phyloP scores from a whole-genome alignment of 2,329 filamentous ascomycete genomes.

The Catunica adiposa region DNA sequence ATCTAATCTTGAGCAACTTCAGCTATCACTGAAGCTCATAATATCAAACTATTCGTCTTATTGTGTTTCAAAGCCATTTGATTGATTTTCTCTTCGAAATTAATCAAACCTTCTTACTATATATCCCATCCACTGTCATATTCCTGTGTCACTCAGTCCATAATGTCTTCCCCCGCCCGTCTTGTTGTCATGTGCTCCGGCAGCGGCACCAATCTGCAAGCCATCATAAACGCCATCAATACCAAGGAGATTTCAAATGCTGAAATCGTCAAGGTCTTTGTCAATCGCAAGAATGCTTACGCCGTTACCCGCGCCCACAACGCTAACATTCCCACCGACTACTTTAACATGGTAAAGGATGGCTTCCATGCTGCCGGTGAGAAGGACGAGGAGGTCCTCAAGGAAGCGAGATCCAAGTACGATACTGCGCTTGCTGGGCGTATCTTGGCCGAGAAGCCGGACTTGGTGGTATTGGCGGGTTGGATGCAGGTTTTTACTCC shows the following conservation, averaged over 20 bases:
- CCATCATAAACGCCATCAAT: slow-evolving; percentile 38
- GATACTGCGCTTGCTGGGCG: slow-evolving; percentile 57
- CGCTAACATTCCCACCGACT: slow-evolving; percentile 52
- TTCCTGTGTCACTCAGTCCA: too few species aligned
- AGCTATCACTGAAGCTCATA: neutral
- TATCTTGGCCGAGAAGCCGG: slow-evolving; percentile 46
- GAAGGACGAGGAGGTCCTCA: slow-evolving; percentile 36
- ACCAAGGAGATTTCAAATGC: slow-evolving; percentile 25
- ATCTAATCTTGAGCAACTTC: neutral
- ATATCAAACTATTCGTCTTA: neutral
- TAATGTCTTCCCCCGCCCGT: slow-evolving; percentile 23
- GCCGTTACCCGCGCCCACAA: slow-evolving; percentile 27
- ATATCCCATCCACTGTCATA: too few species aligned
- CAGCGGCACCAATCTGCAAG: slow-evolving; percentile 64
- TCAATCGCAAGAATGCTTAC: slow-evolving; percentile 33
- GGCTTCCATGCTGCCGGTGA: slow-evolving; percentile 45
- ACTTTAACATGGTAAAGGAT: slow-evolving; percentile 67
- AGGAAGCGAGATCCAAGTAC: slow-evolving; percentile 48
- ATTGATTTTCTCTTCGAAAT: neutral
- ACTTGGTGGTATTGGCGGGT: slow-evolving; percentile 65
- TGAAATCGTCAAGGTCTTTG: slow-evolving; percentile 30
- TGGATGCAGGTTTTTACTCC: slow-evolving; percentile 74
- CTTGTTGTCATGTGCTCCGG: slow-evolving; percentile 57
- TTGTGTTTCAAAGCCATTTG: neutral
- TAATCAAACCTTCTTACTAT: neutral